These are phyloP conservation scores for Suillus brevipes DNA, from an alignment of 768 basidiomycete genomes.

Conservation along the genomic window DNA sequence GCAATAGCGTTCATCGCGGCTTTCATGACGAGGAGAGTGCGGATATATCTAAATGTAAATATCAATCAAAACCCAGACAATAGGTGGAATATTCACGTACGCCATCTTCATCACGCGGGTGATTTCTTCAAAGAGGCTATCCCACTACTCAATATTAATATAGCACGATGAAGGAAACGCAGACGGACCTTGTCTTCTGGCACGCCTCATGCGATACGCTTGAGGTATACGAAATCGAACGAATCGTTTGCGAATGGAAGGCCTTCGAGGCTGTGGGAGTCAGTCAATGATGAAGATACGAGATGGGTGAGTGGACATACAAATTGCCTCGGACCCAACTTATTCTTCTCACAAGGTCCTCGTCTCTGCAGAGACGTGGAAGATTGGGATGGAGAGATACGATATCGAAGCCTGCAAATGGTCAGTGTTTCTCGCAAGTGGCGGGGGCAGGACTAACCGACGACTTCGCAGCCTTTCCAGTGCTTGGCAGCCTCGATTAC, in stretches of 20 bases:
- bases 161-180: constrained; percentile 42
- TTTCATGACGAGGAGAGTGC: constrained; percentile 64
- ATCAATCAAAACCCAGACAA: constrained; percentile 8
- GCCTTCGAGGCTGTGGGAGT: constrained; percentile 51
- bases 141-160: constrained; percentile 50
- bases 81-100: constrained; percentile 33
- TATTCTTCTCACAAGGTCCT: constrained; percentile 58
- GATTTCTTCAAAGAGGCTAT: constrained; percentile 66
- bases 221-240: constrained; percentile 79
- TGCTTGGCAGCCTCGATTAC: constrained; percentile 59
- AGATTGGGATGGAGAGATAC: constrained; percentile 74
- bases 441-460: neutral
- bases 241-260: constrained; percentile 72
- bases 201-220: constrained; percentile 48
- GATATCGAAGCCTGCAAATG: constrained; percentile 64
- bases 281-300: neutral
- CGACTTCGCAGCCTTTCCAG: constrained; percentile 52
- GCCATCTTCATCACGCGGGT: constrained; percentile 63
- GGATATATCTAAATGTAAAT: constrained; percentile 50
- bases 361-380: constrained; percentile 47
- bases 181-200: constrained; percentile 67
- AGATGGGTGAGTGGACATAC: constrained; percentile 39
- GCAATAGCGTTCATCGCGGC: constrained; percentile 68
- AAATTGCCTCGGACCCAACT: constrained; percentile 76
- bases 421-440: neutral